A percentile compares a stretch with the other conserved stretches of the same genome.
Evolutionary conservation across 2,329 filamentous ascomycete genomes (phyloP).

Genomic region (Fusarium pseudograminearum): DNA sequence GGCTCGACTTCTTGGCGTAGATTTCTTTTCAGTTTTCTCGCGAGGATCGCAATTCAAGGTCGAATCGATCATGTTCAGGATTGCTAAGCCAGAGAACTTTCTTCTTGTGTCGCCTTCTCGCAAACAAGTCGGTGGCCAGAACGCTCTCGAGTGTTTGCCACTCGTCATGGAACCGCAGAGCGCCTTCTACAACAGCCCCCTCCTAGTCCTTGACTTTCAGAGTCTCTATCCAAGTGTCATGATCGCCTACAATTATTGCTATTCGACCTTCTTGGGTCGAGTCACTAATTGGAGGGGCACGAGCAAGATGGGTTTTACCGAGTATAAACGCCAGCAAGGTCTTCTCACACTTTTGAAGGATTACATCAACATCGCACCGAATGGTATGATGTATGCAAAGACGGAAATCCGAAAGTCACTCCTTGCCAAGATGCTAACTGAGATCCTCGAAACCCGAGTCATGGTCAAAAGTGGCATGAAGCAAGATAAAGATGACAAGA

Average conservation of each 20-base stretch:
- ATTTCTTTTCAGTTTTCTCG: constrained; percentile 97
- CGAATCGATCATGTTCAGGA: constrained; percentile 98
- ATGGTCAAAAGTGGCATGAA: constrained; percentile 99
- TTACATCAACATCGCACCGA: constrained; percentile 91
- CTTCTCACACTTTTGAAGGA: constrained; percentile 83
- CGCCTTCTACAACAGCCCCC: constrained; percentile 89
- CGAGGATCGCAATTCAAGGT: constrained; percentile 98
- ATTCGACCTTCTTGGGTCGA: constrained; percentile 93
- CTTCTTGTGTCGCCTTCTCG: constrained; percentile 88
- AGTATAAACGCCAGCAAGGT: constrained; percentile 82
- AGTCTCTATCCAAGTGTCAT: constrained; percentile 97
- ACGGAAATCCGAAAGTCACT: constrained; percentile 88
- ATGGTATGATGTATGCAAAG: constrained; percentile 96
- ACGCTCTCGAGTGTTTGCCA: constrained; percentile 92
- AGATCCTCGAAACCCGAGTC: constrained; percentile 93
- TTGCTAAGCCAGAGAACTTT: constrained; percentile 96
- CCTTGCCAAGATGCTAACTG: constrained; percentile 94
- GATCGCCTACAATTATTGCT: constrained; percentile 99
- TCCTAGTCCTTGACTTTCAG: constrained; percentile 95
- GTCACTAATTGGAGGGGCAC: constrained; percentile 88
- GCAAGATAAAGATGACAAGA: constrained; percentile 86
- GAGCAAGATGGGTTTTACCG: constrained; percentile 94
- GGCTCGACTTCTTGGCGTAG: constrained; percentile 89
- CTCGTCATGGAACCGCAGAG: constrained; percentile 98
- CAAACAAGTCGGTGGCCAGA: constrained; percentile 93